Conservation (phyloP, 1,139 yeast species). For the Diutina siamensis region DNA sequence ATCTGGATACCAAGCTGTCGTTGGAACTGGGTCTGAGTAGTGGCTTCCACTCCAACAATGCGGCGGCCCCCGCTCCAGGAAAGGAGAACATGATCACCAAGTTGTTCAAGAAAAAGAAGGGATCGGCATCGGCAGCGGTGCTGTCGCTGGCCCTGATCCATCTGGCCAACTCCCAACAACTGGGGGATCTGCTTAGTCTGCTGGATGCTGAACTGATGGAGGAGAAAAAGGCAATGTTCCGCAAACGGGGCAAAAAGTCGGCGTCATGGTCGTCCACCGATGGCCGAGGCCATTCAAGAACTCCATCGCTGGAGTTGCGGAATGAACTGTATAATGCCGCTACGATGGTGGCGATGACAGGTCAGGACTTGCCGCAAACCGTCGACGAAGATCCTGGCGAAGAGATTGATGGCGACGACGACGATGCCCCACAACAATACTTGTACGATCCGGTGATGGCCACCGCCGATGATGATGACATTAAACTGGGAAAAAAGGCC, state of each 20-base stretch:
- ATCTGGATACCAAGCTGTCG: constrained; percentile 11
- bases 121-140: constrained; percentile 7
- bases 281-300: background rate
- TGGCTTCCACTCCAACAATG: background rate
- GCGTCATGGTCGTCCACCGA: background rate
- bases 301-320: constrained; percentile 4
- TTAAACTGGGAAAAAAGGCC: constrained; percentile 9
- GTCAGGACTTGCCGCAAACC: background rate
- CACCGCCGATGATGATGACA: constrained; percentile 7
- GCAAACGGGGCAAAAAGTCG: background rate
- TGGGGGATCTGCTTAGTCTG: background rate
- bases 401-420: background rate
- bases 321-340: constrained; percentile 1
- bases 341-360: constrained; percentile 1
- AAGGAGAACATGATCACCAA: constrained; percentile 24
- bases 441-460: constrained; percentile 5
- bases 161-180: background rate
- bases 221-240: background rate
- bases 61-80: background rate
- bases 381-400: background rate
- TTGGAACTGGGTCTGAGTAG: constrained; percentile 5
- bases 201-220: background rate
- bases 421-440: background rate
- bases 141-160: background rate
- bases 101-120: constrained; percentile 32